phyloP scores from a whole-genome alignment of 2,329 filamentous ascomycete genomes.

The Elsinoe fawcettii region DNA sequence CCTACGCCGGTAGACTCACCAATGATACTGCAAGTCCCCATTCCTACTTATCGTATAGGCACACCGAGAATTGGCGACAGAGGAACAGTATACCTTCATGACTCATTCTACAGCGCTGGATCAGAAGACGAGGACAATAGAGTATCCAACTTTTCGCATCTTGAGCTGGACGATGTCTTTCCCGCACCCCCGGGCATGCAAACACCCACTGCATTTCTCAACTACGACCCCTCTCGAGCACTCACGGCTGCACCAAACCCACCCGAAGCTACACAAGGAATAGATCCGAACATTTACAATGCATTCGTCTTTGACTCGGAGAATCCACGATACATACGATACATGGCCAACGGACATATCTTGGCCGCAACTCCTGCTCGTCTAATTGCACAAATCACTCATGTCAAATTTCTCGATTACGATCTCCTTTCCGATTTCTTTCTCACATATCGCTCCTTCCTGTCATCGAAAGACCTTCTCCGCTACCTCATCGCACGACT shows the following conservation, averaged over 20 bases:
- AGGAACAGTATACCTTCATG: conserved; percentile 69
- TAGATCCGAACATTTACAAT: conserved; percentile 68
- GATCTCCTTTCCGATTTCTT: conserved; percentile 97
- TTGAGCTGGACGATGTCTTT: conserved; percentile 35
- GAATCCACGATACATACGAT: conserved; percentile 73
- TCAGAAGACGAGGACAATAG: conserved; percentile 62
- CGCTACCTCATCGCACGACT: conserved; percentile 78
- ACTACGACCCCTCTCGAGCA: neutral
- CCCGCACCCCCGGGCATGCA: conserved; percentile 32
- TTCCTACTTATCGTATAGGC: conserved; percentile 77
- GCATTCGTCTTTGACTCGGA: conserved; percentile 73
- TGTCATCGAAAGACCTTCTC: conserved; percentile 68
- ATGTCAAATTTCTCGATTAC: conserved; percentile 91
- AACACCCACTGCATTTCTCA: conserved; percentile 12
- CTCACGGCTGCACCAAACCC: conserved; percentile 10
- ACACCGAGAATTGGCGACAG: conserved; percentile 69
- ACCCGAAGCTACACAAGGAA: conserved; percentile 16
- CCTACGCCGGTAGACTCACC: conserved; percentile 5
- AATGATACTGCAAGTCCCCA: conserved; percentile 59
- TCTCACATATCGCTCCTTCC: conserved; percentile 82
- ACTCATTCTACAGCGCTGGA: conserved; percentile 64
- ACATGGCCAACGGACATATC: conserved; percentile 64
- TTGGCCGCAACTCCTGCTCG: conserved; percentile 83
- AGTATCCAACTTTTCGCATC: conserved; percentile 51
- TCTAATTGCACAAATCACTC: conserved; percentile 92